Base-by-base conservation (phyloP, 176 grass and related monocot genomes). In the Oryza longistaminata region DNA sequence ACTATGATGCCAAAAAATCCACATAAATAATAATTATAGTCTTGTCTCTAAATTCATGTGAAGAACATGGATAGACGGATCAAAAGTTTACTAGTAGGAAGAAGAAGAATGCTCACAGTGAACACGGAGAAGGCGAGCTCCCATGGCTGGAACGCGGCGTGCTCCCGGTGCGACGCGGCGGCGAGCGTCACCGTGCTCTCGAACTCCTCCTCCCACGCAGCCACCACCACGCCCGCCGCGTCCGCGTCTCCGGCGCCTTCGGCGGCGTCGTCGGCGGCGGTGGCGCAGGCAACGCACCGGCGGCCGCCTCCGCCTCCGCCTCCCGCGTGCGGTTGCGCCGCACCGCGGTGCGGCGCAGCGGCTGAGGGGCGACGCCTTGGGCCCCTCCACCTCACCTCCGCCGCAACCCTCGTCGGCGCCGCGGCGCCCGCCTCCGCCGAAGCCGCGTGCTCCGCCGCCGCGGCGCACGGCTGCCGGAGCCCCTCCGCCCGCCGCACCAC, bases 151-250 rank as follows among this genome's bases (percentile, higher is more conserved):
- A 99, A 99, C 61, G 72, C 81, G 8, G 71, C 17, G 39, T 68
- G 29, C 58, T 94, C 97, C 74, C 90, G 83, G n/a, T 94, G 88
- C 16, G 86, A 83, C 34, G 86, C 89, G 55, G 88, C 82, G 26
- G 89, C 87, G 31, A 99, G 90, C 52, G 91, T 91, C 11, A 91
- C 90, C 9, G 83, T 85, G 76, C 86, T 89, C 60, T 90, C 90
- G 79, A 99, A 99, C 82, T 88, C 96, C 81, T 99, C 97, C 34
- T 99, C 91, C 97, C 93, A 99, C 50, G 60, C 68, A 31, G 29
- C 29, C 9, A 69, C 76, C n/a, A 33, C 24, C 64, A 12, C 39
- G 15, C 16, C 66, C 66, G 34, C 66, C 66, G 9, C 34, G 46
- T 7, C 66, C 66, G 9, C 46, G 46, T 7, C 27, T 2, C 58